A percentile compares a stretch with the other conserved stretches of the same genome.
Evolutionary conservation across 306 rosid species (phyloP).

Genomic region (Macrotyloma uniflorum): DNA sequence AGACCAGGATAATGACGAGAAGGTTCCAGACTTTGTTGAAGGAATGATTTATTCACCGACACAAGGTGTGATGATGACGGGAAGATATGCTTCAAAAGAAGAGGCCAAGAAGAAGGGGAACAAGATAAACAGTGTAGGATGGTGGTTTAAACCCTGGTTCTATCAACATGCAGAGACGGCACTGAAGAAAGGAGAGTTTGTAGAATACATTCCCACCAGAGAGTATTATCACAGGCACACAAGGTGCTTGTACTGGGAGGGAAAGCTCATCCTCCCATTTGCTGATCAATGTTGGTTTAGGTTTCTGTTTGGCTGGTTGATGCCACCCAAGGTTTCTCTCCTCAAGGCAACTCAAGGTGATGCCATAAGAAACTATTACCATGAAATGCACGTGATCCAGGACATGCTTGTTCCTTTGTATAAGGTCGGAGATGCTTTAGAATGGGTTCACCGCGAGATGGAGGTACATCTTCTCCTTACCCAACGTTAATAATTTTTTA

Average conservation of each 20-base stretch:
- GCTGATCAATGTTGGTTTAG: constrained; percentile 96
- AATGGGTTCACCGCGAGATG: constrained; percentile 95
- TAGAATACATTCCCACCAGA: constrained; percentile 91
- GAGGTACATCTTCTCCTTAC: constrained; percentile 64
- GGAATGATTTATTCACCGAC: constrained; percentile 78
- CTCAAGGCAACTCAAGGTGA: constrained; percentile 99
- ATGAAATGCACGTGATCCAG: constrained; percentile 94
- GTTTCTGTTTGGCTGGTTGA: constrained; percentile 89
- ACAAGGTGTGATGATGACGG: constrained; percentile 88
- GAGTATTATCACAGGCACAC: constrained; percentile 98
- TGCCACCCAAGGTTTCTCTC: constrained; percentile 97
- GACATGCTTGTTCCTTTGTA: constrained; percentile 94
- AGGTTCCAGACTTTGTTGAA: constrained; percentile 96
- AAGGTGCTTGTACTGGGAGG: constrained; percentile 96
- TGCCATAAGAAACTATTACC: constrained; percentile 94
- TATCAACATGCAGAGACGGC: constrained; percentile 91
- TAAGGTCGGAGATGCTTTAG: constrained; percentile 93
- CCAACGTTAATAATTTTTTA: not conserved
- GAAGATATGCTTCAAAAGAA: constrained; percentile 81
- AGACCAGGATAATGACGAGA: constrained; percentile 82
- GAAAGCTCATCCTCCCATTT: constrained; percentile 95
- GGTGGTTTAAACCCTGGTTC: constrained; percentile 99
- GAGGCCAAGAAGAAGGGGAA: constrained; percentile 97
- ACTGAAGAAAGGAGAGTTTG: constrained; percentile 84
- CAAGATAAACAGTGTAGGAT: constrained; percentile 78